phyloP scores from a whole-genome alignment of 192 early-diverging fungal species.

The Coemansia sp. region DNA sequence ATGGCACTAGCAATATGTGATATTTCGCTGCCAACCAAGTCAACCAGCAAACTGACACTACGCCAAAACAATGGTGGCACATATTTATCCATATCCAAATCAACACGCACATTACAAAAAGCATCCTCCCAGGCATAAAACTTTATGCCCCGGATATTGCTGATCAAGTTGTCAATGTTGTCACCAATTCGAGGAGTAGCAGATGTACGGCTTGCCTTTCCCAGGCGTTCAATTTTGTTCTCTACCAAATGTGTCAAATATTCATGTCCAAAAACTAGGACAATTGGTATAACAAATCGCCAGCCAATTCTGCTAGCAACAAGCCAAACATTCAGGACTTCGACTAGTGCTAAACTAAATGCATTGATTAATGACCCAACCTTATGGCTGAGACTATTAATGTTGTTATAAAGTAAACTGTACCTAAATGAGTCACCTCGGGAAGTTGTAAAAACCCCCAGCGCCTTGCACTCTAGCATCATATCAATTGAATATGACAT shows the following conservation, averaged over 20 bases:
- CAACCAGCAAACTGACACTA: constrained; percentile 8
- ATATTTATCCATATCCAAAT: constrained; percentile 8
- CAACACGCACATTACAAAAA: constrained; percentile 3
- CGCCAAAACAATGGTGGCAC: constrained; percentile 32
- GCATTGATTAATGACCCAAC: not conserved
- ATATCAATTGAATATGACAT: not conserved
- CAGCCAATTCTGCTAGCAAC: constrained; percentile 28
- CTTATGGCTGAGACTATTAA: not conserved
- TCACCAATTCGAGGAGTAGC: constrained; percentile 7
- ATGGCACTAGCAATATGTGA: constrained; percentile 58
- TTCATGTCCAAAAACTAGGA: constrained; percentile 9
- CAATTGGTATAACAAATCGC: constrained; percentile 27
- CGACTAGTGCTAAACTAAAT: not conserved
- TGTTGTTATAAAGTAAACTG: not conserved
- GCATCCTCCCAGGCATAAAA: constrained; percentile 62
- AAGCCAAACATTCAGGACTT: constrained; percentile 24
- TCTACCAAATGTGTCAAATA: constrained; percentile 2
- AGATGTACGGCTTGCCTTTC: not conserved
- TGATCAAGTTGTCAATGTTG: constrained; percentile 15
- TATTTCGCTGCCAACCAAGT: constrained; percentile 24
- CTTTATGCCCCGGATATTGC: constrained; percentile 66
- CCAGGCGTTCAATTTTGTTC: not conserved
- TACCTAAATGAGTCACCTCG: not conserved
- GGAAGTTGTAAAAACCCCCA: not conserved
- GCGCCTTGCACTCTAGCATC: not conserved